A percentile compares a stretch with the other conserved stretches of the same genome.
phyloP scores from a whole-genome alignment of 768 basidiomycete genomes.

The Pleurotus salmoneostramineus region DNA sequence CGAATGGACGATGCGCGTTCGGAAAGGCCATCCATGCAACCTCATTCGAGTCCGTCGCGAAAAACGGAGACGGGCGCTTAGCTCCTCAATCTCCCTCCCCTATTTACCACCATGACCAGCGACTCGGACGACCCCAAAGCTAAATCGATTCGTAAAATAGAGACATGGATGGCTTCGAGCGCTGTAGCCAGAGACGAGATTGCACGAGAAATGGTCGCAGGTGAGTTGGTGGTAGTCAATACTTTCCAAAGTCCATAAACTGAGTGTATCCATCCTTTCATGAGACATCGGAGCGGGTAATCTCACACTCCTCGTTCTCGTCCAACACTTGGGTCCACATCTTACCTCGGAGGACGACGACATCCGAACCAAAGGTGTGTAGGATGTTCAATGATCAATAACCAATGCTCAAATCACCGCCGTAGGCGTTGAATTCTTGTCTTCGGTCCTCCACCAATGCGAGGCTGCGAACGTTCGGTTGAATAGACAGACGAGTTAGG shows the following conservation, averaged over 20 bases:
- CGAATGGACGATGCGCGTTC: conserved; percentile 30
- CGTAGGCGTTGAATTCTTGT: conserved; percentile 81
- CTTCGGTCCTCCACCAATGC: conserved; percentile 60
- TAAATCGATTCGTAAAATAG: conserved; percentile 42
- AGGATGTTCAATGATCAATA: conserved; percentile 3
- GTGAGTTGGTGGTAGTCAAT: conserved; percentile 31
- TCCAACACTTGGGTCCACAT: conserved; percentile 85
- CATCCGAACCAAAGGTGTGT: conserved; percentile 72
- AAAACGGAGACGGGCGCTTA: not conserved
- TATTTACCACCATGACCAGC: not conserved
- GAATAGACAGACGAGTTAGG: conserved; percentile 78
- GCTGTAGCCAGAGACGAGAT: conserved; percentile 53
- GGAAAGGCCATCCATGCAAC: not conserved
- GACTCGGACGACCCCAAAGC: conserved; percentile 3
- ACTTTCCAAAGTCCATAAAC: not conserved
- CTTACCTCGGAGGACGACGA: conserved; percentile 83
- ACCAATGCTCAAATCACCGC: conserved; percentile 8
- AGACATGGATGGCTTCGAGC: conserved; percentile 60
- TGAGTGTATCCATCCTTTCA: conserved; percentile 5
- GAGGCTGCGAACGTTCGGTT: conserved; percentile 45
- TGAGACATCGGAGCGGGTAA: conserved; percentile 48
- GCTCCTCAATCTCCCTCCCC: not conserved
- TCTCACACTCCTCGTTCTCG: conserved; percentile 66
- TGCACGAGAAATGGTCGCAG: conserved; percentile 52
- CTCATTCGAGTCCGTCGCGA: conserved; percentile 1